Base-by-base conservation (phyloP, 176 grass and related monocot species). In the Aechmea fasciata region DNA sequence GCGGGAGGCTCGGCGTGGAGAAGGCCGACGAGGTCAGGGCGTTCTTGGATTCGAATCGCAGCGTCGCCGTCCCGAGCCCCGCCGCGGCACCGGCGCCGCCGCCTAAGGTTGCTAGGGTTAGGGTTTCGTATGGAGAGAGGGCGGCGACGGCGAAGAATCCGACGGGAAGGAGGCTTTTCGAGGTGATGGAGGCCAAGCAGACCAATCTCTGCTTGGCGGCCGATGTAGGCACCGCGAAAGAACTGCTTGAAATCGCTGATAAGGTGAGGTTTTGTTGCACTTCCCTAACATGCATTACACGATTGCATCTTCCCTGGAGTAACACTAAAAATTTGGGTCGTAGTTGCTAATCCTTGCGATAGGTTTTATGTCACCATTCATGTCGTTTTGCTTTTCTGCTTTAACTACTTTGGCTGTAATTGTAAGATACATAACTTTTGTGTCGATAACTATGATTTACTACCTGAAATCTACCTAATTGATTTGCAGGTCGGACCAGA, bases 191-290 rank as follows among this genome's bases (percentile, higher is more conserved):
- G 77, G 81, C 67, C 0, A 97, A 97, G 68, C 81, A 90, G 81
- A 97, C 76, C 79, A 97, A 97, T 49, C 63, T 97, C 0, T 92
- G 93, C 69, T 77, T 97, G 3, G 87, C 93, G 22, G 93, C 93
- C 0, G 93, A 97, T 92, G 93, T 97, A 11, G 86, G 67, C 26
- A 97, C 93, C 2, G 81, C 93, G 12, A 97, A 87, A 76, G 89
- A 90, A 48, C 79, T 97, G 51, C 79, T 97, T 51, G 89, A 90
- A 41, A 76, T 97, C 18, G 89, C 89, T 0, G 86, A 97, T 1
- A 85, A 85, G 93, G 92, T 96, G 74, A 11, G 55, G 50, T 5
- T 14, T 28, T 8, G 26, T 14, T 29, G 6, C 12, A 28, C 2
- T 57, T 57, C n/a, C 13, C 0, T 41, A 41, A 41, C 33, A 41